Evolutionary conservation across 106 monocot species (phyloP).

Genomic region (Allium sativum): DNA sequence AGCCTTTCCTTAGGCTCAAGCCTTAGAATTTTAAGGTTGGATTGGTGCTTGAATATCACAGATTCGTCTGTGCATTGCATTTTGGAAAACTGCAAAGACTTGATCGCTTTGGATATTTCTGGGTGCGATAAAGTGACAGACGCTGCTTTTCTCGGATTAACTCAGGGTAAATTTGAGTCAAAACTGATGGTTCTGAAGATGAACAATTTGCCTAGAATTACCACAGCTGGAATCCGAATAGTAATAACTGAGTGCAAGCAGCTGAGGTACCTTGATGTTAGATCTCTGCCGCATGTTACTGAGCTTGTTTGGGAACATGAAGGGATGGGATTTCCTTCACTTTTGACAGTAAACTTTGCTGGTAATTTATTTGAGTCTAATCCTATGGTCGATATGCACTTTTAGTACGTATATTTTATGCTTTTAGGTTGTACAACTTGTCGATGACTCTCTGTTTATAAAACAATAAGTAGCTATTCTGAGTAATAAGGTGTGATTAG

Average conservation of each 20-base stretch:
- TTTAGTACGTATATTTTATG: conserved; percentile 9
- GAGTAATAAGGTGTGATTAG: too few relatives aligned
- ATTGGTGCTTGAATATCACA: conserved; percentile 70
- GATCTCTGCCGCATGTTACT: conserved; percentile 56
- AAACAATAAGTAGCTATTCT: too few relatives aligned
- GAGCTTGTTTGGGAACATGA: conserved; percentile 48
- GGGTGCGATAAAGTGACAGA: conserved; percentile 78
- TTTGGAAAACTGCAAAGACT: conserved; percentile 48
- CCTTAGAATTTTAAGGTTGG: conserved; percentile 46
- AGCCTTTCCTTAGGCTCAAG: conserved; percentile 26
- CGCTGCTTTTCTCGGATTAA: conserved; percentile 41
- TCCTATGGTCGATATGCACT: conserved; percentile 30
- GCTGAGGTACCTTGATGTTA: conserved; percentile 58
- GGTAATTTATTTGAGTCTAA: conserved; percentile 33
- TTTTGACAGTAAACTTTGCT: conserved; percentile 56
- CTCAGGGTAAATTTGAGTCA: conserved; percentile 16
- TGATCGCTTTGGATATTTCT: conserved; percentile 66
- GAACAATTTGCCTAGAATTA: conserved; percentile 46
- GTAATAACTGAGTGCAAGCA: conserved; percentile 49
- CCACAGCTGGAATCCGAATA: conserved; percentile 34
- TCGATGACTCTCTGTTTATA: too few relatives aligned
- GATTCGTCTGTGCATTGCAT: conserved; percentile 40
- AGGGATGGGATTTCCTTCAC: conserved; percentile 48
- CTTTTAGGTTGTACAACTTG: too few relatives aligned
- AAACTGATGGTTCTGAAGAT: conserved; percentile 51